Conservation (phyloP, 306 rosid species). For the Boehmeria nivea region DNA sequence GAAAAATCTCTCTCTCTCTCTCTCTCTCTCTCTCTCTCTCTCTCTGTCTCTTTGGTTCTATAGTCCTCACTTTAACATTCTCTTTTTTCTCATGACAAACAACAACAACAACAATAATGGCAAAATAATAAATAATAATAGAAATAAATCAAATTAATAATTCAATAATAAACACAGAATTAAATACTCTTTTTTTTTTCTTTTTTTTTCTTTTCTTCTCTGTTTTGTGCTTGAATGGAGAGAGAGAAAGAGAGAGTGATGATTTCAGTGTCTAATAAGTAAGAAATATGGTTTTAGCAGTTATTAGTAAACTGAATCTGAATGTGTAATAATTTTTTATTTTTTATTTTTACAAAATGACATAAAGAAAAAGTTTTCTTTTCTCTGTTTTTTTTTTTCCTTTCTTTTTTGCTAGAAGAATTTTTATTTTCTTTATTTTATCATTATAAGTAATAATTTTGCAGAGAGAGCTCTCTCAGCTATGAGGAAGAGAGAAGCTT, state of each 20-base stretch:
- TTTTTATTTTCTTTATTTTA: too few relatives aligned
- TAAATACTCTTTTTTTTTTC: not conserved
- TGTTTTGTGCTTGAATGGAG: too few relatives aligned
- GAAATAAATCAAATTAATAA: not conserved
- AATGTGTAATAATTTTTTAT: not conserved
- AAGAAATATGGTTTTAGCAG: conserved; percentile 7
- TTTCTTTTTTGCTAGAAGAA: too few relatives aligned
- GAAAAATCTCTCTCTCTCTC: not conserved
- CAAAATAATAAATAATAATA: not conserved
- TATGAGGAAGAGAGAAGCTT: not conserved
- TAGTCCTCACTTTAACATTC: not conserved
- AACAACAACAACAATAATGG: not conserved
- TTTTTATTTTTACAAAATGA: not conserved
- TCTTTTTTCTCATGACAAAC: not conserved
- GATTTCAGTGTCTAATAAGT: not conserved
- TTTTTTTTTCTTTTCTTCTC: too few relatives aligned
- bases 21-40: not conserved
- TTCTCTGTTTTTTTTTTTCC: too few relatives aligned
- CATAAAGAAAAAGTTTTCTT: not conserved
- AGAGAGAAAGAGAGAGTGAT: not conserved
- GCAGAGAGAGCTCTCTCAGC: too few relatives aligned
- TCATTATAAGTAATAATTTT: not conserved
- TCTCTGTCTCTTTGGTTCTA: not conserved
- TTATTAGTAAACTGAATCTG: too few relatives aligned
- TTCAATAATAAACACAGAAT: not conserved